A percentile compares a stretch with the other conserved stretches of the same genome.
Conservation (phyloP, 78 protist genomes). For the Dictyostelium brefeldianum region DNA sequence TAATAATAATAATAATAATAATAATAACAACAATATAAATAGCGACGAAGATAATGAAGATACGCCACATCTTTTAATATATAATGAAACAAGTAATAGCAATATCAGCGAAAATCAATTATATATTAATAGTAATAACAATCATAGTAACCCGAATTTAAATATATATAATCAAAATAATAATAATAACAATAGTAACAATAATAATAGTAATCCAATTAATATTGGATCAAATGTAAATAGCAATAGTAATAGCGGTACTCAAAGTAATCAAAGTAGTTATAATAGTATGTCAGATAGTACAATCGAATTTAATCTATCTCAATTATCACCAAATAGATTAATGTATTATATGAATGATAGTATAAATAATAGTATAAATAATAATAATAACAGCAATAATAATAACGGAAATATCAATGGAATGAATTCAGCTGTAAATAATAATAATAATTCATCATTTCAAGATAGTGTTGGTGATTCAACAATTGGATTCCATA, state of each 20-base stretch:
- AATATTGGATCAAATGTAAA: neutral
- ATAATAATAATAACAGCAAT: too few species aligned
- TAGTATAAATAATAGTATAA: neutral
- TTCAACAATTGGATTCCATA: neutral
- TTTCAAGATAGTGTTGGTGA: neutral
- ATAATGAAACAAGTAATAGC: neutral
- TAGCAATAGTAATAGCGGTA: neutral
- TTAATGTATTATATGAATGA: neutral
- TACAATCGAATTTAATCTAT: slow-evolving; percentile 1
- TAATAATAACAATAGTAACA: neutral
- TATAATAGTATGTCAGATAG: slow-evolving; percentile 18
- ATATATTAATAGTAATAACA: neutral
- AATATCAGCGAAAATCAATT: neutral
- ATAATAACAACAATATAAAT: neutral
- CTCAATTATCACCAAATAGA: slow-evolving; percentile 29
- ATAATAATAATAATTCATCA: neutral
- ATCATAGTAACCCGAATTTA: neutral
- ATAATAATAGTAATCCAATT: neutral
- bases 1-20: neutral
- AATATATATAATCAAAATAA: neutral
- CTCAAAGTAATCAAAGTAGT: neutral
- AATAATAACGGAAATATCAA: neutral
- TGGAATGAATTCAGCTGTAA: neutral
- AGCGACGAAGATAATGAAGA: neutral
- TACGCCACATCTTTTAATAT: slow-evolving; percentile 1